These are phyloP conservation scores for Madurella fahalii DNA, from an alignment of 2,329 filamentous ascomycete species.

Conservation along the genomic window DNA sequence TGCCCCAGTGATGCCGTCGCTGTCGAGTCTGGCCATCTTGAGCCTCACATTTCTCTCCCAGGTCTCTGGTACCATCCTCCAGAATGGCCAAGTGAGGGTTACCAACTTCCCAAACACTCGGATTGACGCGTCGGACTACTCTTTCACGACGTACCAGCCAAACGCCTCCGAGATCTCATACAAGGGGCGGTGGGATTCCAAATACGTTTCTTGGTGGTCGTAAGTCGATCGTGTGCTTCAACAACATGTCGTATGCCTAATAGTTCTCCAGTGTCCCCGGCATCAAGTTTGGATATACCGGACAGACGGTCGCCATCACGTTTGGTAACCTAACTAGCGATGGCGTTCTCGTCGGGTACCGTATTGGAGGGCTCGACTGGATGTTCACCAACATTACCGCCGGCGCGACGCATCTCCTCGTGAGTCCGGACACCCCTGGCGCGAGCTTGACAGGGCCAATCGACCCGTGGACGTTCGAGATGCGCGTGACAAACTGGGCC, in stretches of 20 bases:
- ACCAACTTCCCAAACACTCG: conserved; percentile 40
- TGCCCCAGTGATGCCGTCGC: conserved; percentile 13
- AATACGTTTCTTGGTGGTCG: conserved; percentile 59
- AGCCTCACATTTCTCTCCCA: conserved; percentile 23
- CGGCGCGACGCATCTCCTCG: conserved; percentile 52
- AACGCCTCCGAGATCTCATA: conserved; percentile 54
- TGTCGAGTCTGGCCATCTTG: conserved; percentile 15
- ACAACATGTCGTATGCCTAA: conserved; percentile 8
- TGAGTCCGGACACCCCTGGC: conserved; percentile 42
- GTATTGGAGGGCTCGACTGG: conserved; percentile 57
- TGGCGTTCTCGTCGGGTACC: conserved; percentile 52
- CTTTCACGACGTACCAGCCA: conserved; percentile 44
- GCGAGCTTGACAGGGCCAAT: conserved; percentile 41
- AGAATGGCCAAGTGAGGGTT: conserved; percentile 39
- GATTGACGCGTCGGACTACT: conserved; percentile 32
- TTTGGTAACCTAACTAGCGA: conserved; percentile 50
- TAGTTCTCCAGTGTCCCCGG: conserved; percentile 41
- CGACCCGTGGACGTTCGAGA: conserved; percentile 48
- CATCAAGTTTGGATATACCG: conserved; percentile 53
- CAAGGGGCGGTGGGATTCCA: conserved; percentile 59
- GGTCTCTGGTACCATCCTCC: conserved; percentile 33
- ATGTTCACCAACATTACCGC: conserved; percentile 57
- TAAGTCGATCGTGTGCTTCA: conserved; percentile 33
- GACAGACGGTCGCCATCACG: conserved; percentile 48
- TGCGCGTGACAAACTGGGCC: conserved; percentile 59